Evolutionary conservation across 169 alveolate genomes (phyloP), one percentile per base, ranked within the genome.

Genomic region (Cyclospora cayetanensis): DNA sequence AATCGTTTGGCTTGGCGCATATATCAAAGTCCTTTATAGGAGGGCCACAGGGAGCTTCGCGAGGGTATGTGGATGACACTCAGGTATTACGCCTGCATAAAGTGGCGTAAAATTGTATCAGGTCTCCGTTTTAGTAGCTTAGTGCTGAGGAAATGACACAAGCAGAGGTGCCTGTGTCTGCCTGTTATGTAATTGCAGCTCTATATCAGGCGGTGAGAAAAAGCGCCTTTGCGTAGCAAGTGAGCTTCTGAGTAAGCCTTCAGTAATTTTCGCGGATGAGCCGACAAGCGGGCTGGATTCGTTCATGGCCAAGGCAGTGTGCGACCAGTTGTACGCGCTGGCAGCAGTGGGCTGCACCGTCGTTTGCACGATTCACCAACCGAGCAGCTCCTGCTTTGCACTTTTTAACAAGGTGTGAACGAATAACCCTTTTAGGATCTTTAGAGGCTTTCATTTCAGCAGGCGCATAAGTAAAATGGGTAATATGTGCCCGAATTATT

Each of bases 171-270:
- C 60, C 20, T 46, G 60, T 46, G 60, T 46, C 20, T 22, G 20
- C 11, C 60, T 46, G 60, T 15, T 22, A 0, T 31, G 35, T 60
- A 31, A 9, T 9, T n/a, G 82, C 88, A 94, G 96, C 82, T 96
- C 97, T 9, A 74, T 96, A 41, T 94, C 96, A 11, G 97, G 97
- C 12, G 97, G 97, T 4, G 96, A 96, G 86, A 93, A 94, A 90
- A 93, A 95, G 68, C 94, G 96, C 74, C 83, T 93, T 12, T 88
- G 95, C 43, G 92, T 96, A 35, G 97, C 96, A 35, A 90, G 94
- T 39, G 97, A 94, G 93, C 80, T 96, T 65, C 82, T 96, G 55
- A 93, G 95, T 9, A 90, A 93, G 83, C 97, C 97, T 18, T 63
- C 94, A 29, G 89, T 96, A 39, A 85, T 96, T n/a, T 95, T 96